Base-by-base conservation (phyloP, 768 basidiomycete genomes). In the Hericium coralloides region DNA sequence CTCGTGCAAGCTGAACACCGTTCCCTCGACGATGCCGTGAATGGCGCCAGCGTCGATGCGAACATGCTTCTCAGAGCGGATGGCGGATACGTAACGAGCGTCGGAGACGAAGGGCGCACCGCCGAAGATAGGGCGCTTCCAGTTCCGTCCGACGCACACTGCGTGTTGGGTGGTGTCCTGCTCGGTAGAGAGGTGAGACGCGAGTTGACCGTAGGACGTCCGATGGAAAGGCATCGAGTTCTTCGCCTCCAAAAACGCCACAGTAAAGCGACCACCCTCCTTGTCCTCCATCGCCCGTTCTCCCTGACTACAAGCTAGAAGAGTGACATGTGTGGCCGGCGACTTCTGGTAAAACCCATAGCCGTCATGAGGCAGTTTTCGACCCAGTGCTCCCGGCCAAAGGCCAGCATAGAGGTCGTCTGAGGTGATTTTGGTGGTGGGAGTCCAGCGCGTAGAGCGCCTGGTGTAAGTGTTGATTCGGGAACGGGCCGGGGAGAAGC, bases 1-100 rank as follows among this genome's bases (percentile, higher is more conserved):
- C 20, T 74, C 70, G 64, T 87, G 84, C 20, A 87, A 49, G 41
- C 76, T 77, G 58, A 88, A 75, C 59, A 84, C 81, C 9, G 77
- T 83, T 49, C 84, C 85, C 58, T 78, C 76, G n/a, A 77, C 74
- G 18, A 87, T 71, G 1, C 85, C 85, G 58, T 86, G 83, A 4
- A 82, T 77, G 0, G 78, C 74, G 12, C 86, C 86, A 38, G 79
- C 76, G 37, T 78, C 77, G 36, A 87, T 67, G 58, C 77, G 77
- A 48, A 85, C 61, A 41, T 74, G 71, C 36, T 69, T 68, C 49
- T 76, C 68, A 17, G 73, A 64, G 53, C 57, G 59, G 14, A 56
- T 10, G 38, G 78, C 75, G 14, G 77, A 68, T 53, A 81, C 73
- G 56, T 79, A 80, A 38, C 70, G 70, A 18, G 69, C 65, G 64